phyloP scores from a whole-genome alignment of 352 stramenopile species.

The Nothophytophthora sp. region DNA sequence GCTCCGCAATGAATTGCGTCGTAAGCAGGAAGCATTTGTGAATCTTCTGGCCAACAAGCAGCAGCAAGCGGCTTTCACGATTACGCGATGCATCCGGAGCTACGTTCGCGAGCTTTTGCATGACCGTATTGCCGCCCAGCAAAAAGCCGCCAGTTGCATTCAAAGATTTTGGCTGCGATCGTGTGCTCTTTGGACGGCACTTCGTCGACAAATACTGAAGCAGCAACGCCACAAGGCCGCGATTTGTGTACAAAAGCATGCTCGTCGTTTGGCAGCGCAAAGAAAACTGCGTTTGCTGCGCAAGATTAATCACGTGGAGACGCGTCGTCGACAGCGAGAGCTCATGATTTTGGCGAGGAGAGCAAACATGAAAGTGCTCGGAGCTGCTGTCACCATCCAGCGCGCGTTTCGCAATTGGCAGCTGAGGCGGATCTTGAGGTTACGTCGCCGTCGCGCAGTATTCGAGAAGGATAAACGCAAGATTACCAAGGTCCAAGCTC shows the following conservation, averaged over 20 bases:
- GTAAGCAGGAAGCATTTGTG: constrained; percentile 45
- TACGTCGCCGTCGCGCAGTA: constrained; percentile 44
- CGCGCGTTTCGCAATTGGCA: constrained; percentile 42
- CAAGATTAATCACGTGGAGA: constrained; percentile 41
- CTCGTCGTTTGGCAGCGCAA: constrained; percentile 34
- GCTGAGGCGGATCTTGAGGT: constrained; percentile 23
- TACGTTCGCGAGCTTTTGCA: constrained; percentile 10
- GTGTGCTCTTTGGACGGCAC: constrained; percentile 43
- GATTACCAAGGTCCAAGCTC: constrained; percentile 55
- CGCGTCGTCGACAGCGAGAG: constrained; percentile 8
- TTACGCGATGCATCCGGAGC: constrained; percentile 41
- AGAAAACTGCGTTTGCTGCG: constrained; percentile 25
- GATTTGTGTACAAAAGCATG: constrained; percentile 44
- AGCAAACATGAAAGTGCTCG: constrained; percentile 15
- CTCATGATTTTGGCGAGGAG: constrained; percentile 1
- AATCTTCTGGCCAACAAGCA: constrained; percentile 42
- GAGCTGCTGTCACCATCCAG: constrained; percentile 54
- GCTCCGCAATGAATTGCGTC: constrained; percentile 39
- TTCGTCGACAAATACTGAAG: constrained; percentile 41
- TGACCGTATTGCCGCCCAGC: constrained; percentile 5
- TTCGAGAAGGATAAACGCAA: constrained; percentile 69
- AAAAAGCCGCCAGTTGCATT: constrained; percentile 32
- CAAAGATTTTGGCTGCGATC: constrained; percentile 57
- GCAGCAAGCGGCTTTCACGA: constrained; percentile 40
- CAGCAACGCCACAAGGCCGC: constrained; percentile 37